Conservation (phyloP, 2,329 filamentous ascomycete species). For the Aschersonia sp. region DNA sequence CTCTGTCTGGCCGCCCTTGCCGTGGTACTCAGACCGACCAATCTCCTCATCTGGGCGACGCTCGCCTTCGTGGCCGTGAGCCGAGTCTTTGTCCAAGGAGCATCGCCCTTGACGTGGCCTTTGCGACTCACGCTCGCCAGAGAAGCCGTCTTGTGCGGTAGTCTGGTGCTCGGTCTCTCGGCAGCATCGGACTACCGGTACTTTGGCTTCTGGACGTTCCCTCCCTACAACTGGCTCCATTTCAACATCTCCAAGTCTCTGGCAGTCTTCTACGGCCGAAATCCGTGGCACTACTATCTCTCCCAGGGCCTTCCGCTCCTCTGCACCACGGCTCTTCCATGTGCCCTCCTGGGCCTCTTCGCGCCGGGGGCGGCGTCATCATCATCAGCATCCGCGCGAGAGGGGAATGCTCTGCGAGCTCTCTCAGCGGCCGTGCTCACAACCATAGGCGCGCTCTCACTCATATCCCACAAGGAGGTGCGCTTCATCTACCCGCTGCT, state of each 20-base stretch:
- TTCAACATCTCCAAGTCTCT: slow-evolving; percentile 84
- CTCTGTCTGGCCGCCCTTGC: slow-evolving; percentile 67
- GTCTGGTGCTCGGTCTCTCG: slow-evolving; percentile 47
- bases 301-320: slow-evolving; percentile 80
- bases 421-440: slow-evolving; percentile 44
- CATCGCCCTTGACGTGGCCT: slow-evolving; percentile 26
- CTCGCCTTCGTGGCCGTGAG: slow-evolving; percentile 38
- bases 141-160: slow-evolving; percentile 51
- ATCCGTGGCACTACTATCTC: slow-evolving; percentile 85
- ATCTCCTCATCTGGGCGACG: slow-evolving; percentile 68
- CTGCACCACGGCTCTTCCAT: slow-evolving; percentile 70
- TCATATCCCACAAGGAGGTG: slow-evolving; percentile 90
- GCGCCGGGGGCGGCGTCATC: neutral
- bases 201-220: slow-evolving; percentile 78
- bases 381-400: slow-evolving; percentile 13
- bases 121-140: slow-evolving; percentile 38
- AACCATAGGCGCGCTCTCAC: slow-evolving; percentile 50
- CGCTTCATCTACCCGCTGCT: slow-evolving; percentile 92
- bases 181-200: slow-evolving; percentile 58
- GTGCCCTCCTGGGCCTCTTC: slow-evolving; percentile 50
- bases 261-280: slow-evolving; percentile 83
- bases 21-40: slow-evolving; percentile 79
- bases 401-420: slow-evolving; percentile 19
- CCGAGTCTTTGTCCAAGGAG: slow-evolving; percentile 15
- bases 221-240: slow-evolving; percentile 71